Base-by-base conservation (phyloP, 2,329 filamentous ascomycete genomes). In the Scedosporium apiospermum region DNA sequence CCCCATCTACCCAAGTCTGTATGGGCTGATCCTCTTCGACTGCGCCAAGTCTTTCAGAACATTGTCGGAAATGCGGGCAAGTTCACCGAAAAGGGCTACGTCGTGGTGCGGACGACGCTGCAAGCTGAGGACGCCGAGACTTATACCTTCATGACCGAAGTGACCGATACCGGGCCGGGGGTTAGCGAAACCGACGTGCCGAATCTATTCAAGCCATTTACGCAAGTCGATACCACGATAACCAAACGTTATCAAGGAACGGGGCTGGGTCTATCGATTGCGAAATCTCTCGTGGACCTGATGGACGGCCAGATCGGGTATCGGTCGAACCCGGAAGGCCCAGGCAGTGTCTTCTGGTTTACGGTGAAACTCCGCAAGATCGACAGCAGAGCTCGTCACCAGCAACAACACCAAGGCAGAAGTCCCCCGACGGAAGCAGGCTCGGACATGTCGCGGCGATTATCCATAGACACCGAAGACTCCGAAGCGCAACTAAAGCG, bases 41-140 rank as follows among this genome's bases (percentile, higher is more conserved):
- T 82, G 67, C 80, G 84, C 7, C 84, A 87, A 65, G 80, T 87
- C 16, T 68, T 87, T n/a, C 82, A 86, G 65, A 87, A 87, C 65
- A 74, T 87, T 4, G 72, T 87, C 16, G 77, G 79, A 16, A 88
- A 88, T 66, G 84, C 84, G 1, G 78, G 79, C 53, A 88, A 88
- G 65, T 87, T 87, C 66, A 87, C 84, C 3, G 80, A 85, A 23
- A 71, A 75, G 38, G 84, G 84, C 0, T 76, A 76, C 63, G 77
- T 87, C 41, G 72, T 74, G 1, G 73, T 86, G 10, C 68, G 71
- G 2, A 74, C 75, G 0, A 74, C 72, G 0, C 70, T 80, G 6
- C 63, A 75, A 2, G 65, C 69, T 1, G 76, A 83, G 46, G 73
- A 79, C 46, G 71, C 76, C 1, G 72, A 71, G 6, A 71, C 69